Base-by-base conservation (phyloP, 805 yeast genomes). In the Candida argentea region DNA sequence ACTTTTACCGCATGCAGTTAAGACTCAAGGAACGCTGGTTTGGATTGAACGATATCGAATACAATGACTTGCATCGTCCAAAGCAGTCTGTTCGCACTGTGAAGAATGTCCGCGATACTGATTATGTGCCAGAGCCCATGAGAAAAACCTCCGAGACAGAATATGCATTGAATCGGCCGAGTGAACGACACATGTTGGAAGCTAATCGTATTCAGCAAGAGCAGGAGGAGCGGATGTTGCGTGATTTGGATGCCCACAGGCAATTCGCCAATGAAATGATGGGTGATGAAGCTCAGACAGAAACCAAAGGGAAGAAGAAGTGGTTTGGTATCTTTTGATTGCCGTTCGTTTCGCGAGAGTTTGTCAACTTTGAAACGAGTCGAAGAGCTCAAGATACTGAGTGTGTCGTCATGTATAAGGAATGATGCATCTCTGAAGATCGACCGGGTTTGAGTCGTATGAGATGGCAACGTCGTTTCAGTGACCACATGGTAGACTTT, bases 171-270 rank as follows among this genome's bases (percentile, higher is more conserved):
- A 80, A 70, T 46, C 65, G 81, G 54, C 91, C 84, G 4, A 73
- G 74, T 30, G 70, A 76, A 39, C 70, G 73, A 37, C 94, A 83
- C 43, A 62, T 74, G 7, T 67, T 80, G 32, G 83, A 77, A 47
- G 93, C 91, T 0, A 82, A 81, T 48, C 61, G 81, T 35, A 59
- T 75, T 15, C 57, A 67, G 35, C 91, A 81, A 48, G 70, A 73
- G 32, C 67, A 72, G 29, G 93, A 83, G 44, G 91, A 62, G 42
- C 37, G 37, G 24, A 37, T 55, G 38, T 48, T 60, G 37, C 43
- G 59, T 26, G 61, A 55, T 18, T 33, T 56, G 32, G 61, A 55
- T 25, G 30, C 34, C 32, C 51, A 47, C 31, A 44, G 38, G 30
- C 25, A 42, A 26, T 42, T 29, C 36, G 52, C 48, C 10, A 22